Evolutionary conservation across 495 filamentous ascomycete species (phyloP).

Genomic region (Lophiostoma macrostomum): DNA sequence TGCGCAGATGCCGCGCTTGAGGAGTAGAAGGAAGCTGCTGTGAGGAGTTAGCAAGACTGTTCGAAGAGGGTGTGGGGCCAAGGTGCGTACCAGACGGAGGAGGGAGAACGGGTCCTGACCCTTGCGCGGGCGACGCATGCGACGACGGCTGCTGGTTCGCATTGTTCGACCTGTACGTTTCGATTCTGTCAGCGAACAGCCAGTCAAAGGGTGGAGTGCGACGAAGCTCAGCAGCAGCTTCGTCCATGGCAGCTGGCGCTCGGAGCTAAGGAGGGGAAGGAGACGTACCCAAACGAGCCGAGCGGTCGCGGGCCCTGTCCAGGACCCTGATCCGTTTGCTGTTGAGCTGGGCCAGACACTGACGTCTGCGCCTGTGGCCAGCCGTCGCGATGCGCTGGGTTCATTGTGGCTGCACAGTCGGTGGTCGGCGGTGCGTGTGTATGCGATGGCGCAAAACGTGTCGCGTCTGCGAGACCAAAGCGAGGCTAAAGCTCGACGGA

Average conservation of each 20-base stretch:
- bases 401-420: constrained; percentile 33
- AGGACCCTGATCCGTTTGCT: constrained; percentile 30
- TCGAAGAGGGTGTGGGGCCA: background rate
- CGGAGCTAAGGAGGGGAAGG: background rate
- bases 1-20: constrained; percentile 20
- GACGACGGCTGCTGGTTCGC: constrained; percentile 23
- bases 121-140: constrained; percentile 31
- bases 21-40: constrained; percentile 29
- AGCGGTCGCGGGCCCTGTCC: constrained; percentile 29
- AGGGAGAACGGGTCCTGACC: constrained; percentile 29
- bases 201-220: constrained; percentile 5
- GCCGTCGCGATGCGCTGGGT: constrained; percentile 35
- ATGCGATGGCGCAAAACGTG: constrained; percentile 1
- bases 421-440: constrained; percentile 17
- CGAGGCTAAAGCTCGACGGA: background rate
- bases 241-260: constrained; percentile 2
- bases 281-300: constrained; percentile 29
- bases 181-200: constrained; percentile 7
- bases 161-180: constrained; percentile 18
- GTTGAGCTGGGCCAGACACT: constrained; percentile 21
- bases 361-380: constrained; percentile 34
- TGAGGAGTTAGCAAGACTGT: background rate
- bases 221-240: background rate
- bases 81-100: constrained; percentile 29
- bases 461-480: constrained; percentile 9